phyloP scores from a whole-genome alignment of 139 green algal species.

The Auxenochlorella protothecoides region DNA sequence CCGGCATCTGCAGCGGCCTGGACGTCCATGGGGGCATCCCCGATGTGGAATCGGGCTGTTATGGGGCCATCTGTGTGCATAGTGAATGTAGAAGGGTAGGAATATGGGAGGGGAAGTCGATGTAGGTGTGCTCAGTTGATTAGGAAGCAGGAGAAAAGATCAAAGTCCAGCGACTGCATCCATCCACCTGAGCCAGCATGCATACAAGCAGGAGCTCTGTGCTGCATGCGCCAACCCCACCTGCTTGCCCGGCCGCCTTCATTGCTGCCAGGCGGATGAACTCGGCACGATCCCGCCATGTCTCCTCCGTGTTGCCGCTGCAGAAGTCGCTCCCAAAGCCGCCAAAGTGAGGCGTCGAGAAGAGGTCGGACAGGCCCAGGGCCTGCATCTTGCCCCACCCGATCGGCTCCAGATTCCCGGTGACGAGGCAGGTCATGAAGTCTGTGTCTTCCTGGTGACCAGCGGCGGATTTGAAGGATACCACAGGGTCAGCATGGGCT shows the following conservation, averaged over 20 bases:
- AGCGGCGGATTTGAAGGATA: too few relatives aligned
- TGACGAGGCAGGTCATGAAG: conserved; percentile 54
- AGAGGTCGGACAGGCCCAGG: conserved; percentile 62
- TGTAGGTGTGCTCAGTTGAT: neutral
- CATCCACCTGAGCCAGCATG: too few relatives aligned
- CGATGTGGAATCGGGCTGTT: conserved; percentile 46
- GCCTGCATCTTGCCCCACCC: conserved; percentile 74
- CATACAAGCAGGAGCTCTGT: too few relatives aligned
- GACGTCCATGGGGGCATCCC: conserved; percentile 77
- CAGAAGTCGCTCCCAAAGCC: conserved; percentile 78
- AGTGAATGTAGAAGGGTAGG: too few relatives aligned
- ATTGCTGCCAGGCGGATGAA: conserved; percentile 66
- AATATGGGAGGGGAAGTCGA: too few relatives aligned
- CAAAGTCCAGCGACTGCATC: neutral
- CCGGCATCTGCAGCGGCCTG: conserved; percentile 53
- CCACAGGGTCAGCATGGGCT: too few relatives aligned
- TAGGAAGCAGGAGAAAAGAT: neutral
- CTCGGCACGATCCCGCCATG: conserved; percentile 70
- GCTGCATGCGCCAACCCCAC: neutral
- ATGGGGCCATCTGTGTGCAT: neutral
- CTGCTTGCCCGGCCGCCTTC: conserved; percentile 12
- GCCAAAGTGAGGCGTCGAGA: conserved; percentile 66
- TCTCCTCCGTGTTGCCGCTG: conserved; percentile 52
- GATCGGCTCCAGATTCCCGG: conserved; percentile 88
- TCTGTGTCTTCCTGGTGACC: too few relatives aligned